phyloP scores from a whole-genome alignment of 306 rosid species.

The Senna siamea region DNA sequence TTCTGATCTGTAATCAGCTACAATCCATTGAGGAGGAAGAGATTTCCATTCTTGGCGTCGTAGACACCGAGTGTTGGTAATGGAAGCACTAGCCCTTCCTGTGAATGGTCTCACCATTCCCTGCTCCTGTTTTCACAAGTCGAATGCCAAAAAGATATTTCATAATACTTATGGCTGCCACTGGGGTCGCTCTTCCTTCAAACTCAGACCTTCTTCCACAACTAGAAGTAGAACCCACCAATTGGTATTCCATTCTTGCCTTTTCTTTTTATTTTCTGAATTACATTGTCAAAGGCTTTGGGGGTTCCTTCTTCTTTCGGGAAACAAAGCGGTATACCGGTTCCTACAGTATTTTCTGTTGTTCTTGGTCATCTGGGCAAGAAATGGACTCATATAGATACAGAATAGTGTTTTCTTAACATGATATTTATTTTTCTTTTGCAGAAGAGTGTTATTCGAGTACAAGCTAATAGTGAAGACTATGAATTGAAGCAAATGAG shows the following conservation, averaged over 20 bases:
- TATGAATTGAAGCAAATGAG: constrained; percentile 86
- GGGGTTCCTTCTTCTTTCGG: constrained; percentile 9
- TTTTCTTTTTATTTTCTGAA: background rate
- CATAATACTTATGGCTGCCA: constrained; percentile 35
- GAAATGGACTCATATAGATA: no score
- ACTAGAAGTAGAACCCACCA: constrained; percentile 22
- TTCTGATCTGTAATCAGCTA: background rate
- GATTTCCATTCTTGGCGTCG: constrained; percentile 1
- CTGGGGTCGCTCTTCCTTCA: constrained; percentile 44
- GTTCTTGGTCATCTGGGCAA: background rate
- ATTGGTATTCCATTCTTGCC: constrained; percentile 44
- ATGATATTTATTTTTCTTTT: background rate
- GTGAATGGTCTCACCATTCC: constrained; percentile 46
- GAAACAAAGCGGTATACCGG: background rate
- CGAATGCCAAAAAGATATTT: constrained; percentile 29
- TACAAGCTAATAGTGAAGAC: constrained; percentile 66
- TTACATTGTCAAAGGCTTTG: background rate
- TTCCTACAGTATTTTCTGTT: background rate
- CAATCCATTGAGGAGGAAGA: background rate
- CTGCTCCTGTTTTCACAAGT: constrained; percentile 34
- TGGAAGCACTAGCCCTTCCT: constrained; percentile 83
- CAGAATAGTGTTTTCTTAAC: no score
- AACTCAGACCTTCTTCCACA: constrained; percentile 39
- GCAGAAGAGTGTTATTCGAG: constrained; percentile 55
- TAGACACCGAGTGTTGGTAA: constrained; percentile 21